Base-by-base conservation (phyloP, 148 eudicot species). In the Agrostemma githago region DNA sequence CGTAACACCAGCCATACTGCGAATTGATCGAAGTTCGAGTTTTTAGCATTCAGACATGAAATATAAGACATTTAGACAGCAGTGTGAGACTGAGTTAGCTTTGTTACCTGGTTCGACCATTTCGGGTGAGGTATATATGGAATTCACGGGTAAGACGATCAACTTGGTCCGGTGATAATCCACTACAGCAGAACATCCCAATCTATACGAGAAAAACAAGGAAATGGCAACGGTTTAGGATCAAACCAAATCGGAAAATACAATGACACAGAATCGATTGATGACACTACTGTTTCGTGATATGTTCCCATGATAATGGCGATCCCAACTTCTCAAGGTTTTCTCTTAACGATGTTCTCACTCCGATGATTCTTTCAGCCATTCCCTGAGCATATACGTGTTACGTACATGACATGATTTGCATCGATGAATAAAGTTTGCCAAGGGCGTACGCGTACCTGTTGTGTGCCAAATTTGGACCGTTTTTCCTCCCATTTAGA, bases 131-230 rank as follows among this genome's bases (percentile, higher is more conserved):
- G 84, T 95, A 95, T 56, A 95, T 92, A 77, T 90, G 93, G 79
- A 70, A 95, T 79, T 95, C 94, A 20, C 72, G 86, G 2, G 94
- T 95, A 88, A 95, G 77, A 15, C 96, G 90, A 76, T 95, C 96
- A 77, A 95, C 98, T 83, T 95, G 98, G 81, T 95, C 98, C 37
- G 96, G 92, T 42, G 98, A 83, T 87, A 95, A 74, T 56, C 98
- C 98, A 80, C 98, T 95, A 57, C 86, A 95, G 92, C 98, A 95
- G 79, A 95, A 95, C 98, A 95, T 95, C 77, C 98, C 98, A 82
- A 95, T 95, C 98, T 95, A 86, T 75, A 74, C 26, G 78, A 43
- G 78, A 62, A 38, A 37, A 62, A 19, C 7, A 67, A n/a, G 7
- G 14, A 43, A 39, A 43, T 56, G 51, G 41, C 40, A 48, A 21